Evolutionary conservation across 352 stramenopile species (phyloP).

Genomic region (Globisporangium rhizosaccharum): DNA sequence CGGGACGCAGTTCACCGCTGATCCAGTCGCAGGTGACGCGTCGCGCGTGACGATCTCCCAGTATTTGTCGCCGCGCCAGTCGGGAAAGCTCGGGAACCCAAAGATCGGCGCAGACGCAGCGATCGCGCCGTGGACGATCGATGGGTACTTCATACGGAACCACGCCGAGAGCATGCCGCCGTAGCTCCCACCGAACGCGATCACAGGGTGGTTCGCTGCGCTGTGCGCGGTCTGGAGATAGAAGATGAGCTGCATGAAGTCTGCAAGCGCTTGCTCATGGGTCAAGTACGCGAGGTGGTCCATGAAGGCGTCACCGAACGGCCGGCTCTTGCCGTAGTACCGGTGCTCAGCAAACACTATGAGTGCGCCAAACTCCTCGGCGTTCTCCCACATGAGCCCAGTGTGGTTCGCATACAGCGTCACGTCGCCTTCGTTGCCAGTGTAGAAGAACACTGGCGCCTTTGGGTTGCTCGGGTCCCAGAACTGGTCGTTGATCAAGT

Average conservation of each 20-base stretch:
- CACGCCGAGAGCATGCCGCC: slow-evolving; percentile 94
- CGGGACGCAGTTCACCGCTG: slow-evolving; percentile 66
- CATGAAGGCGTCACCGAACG: slow-evolving; percentile 65
- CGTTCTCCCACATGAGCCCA: slow-evolving; percentile 94
- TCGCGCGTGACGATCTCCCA: slow-evolving; percentile 80
- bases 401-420: slow-evolving; percentile 93
- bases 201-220: slow-evolving; percentile 76
- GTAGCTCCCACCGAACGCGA: slow-evolving; percentile 95
- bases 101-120: slow-evolving; percentile 92
- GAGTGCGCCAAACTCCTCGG: slow-evolving; percentile 79
- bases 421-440: slow-evolving; percentile 93
- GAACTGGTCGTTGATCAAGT: slow-evolving; percentile 86
- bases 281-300: slow-evolving; percentile 79
- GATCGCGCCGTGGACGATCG: slow-evolving; percentile 89
- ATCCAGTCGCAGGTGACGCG: slow-evolving; percentile 61
- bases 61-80: slow-evolving; percentile 70
- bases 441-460: slow-evolving; percentile 91
- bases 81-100: slow-evolving; percentile 67
- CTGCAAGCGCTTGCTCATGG: slow-evolving; percentile 90
- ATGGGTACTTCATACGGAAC: slow-evolving; percentile 95
- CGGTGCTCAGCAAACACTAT: slow-evolving; percentile 95
- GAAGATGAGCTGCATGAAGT: slow-evolving; percentile 90
- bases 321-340: slow-evolving; percentile 92
- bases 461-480: slow-evolving; percentile 62
- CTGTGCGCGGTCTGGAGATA: slow-evolving; percentile 72